A percentile compares a stretch with the other conserved stretches of the same genome.
phyloP scores from a whole-genome alignment of 2,329 filamentous ascomycete species.

The Fusarium sterilihyphosum region DNA sequence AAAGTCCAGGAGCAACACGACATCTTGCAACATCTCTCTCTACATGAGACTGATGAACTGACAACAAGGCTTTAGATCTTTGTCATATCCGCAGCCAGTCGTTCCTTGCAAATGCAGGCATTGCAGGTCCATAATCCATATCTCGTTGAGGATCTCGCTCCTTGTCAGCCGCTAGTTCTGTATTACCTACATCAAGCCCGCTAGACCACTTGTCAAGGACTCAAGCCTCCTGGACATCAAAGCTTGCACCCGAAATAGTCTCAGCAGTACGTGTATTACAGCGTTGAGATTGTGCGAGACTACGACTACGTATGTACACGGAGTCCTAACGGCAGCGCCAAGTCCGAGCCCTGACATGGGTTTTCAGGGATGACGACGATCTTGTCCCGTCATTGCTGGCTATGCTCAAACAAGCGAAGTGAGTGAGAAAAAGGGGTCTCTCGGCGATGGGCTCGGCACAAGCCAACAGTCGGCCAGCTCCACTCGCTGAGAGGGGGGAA shows the following conservation, averaged over 20 bases:
- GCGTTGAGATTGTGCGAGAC: constrained; percentile 4
- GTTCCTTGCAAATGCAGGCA: constrained; percentile 22
- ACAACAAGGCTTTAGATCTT: constrained; percentile 23
- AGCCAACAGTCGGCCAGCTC: constrained; percentile 23
- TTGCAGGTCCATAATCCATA: constrained; percentile 6
- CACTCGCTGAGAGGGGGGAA: constrained; percentile 6
- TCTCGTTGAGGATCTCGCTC: constrained; percentile 15
- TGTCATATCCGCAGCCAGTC: constrained; percentile 29
- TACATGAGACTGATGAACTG: constrained; percentile 14
- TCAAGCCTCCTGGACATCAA: constrained; percentile 23
- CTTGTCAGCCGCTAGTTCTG: constrained; percentile 22
- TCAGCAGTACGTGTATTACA: constrained; percentile 22
- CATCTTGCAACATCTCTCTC: background rate
- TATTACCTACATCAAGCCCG: constrained; percentile 12
- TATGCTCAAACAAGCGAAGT: constrained; percentile 31
- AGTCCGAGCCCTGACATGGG: constrained; percentile 13
- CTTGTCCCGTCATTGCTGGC: constrained; percentile 28
- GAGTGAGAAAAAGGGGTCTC: constrained; percentile 35
- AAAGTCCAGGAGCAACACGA: background rate
- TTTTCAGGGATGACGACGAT: constrained; percentile 31
- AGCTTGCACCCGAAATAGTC: constrained; percentile 28
- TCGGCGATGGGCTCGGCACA: constrained; percentile 37
- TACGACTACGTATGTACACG: background rate
- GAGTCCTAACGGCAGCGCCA: constrained; percentile 19
- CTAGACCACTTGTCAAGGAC: constrained; percentile 15